Conservation (phyloP, 805 yeast genomes). For the Hanseniaspora valbyensis region DNA sequence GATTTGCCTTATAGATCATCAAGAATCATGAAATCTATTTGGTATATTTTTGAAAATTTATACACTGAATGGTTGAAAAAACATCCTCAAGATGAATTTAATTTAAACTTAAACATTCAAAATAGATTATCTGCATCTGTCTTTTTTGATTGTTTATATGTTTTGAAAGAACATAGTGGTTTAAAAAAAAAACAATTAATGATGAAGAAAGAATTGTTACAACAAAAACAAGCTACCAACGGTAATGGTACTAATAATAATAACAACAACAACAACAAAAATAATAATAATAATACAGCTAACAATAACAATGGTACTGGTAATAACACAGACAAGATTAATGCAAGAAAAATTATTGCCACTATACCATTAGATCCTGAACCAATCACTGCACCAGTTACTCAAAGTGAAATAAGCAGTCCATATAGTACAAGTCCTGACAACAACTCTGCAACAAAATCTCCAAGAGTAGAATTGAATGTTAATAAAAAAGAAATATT, state of each 20-base stretch:
- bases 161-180: slow-evolving; percentile 76
- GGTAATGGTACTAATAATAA: neutral
- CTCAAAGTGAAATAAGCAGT: slow-evolving; percentile 19
- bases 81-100: slow-evolving; percentile 24
- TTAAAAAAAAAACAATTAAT: slow-evolving; percentile 40
- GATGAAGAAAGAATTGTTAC: slow-evolving; percentile 39
- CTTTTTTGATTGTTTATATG: slow-evolving; percentile 81
- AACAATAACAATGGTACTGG: neutral
- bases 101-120: slow-evolving; percentile 45
- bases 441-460: neutral
- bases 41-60: slow-evolving; percentile 72
- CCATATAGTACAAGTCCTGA: slow-evolving; percentile 20
- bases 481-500: neutral
- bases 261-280: slow-evolving; percentile 37
- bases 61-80: slow-evolving; percentile 38
- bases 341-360: slow-evolving; percentile 62
- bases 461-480: neutral
- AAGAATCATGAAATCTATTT: slow-evolving; percentile 86
- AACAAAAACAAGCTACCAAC: slow-evolving; percentile 37
- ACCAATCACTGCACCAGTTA: slow-evolving; percentile 41
- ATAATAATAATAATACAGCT: neutral
- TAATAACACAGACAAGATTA: slow-evolving; percentile 41
- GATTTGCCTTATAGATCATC: slow-evolving; percentile 88
- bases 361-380: slow-evolving; percentile 77
- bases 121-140: slow-evolving; percentile 88